Percentiles rank a stretch among this genome's conserved stretches.
These are phyloP conservation scores for Lachnum nothofagi DNA, from an alignment of 2,329 filamentous ascomycete species.

Conservation along the genomic window DNA sequence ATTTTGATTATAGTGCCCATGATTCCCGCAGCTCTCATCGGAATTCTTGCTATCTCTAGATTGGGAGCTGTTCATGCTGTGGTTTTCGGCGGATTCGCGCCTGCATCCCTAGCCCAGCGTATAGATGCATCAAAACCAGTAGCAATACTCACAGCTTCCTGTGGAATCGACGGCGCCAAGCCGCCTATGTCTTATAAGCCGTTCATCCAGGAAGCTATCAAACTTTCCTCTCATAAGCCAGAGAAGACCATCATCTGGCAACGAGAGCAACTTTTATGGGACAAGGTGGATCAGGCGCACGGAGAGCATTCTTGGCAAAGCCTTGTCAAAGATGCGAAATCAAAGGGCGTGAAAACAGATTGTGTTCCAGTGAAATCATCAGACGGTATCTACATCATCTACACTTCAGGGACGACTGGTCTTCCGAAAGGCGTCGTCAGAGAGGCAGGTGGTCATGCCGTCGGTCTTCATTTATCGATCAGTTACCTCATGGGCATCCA, in stretches of 20 bases:
- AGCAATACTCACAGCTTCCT: slow-evolving; percentile 80
- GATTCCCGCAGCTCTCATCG: slow-evolving; percentile 84
- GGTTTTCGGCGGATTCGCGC: slow-evolving; percentile 88
- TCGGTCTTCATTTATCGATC: slow-evolving; percentile 76
- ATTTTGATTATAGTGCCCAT: slow-evolving; percentile 66
- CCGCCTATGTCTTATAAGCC: slow-evolving; percentile 71
- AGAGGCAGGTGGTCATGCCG: slow-evolving; percentile 80
- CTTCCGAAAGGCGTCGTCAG: slow-evolving; percentile 77
- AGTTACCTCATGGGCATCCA: slow-evolving; percentile 77
- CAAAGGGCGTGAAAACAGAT: slow-evolving; percentile 61
- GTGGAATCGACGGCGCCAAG: slow-evolving; percentile 83
- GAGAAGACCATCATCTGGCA: slow-evolving; percentile 75
- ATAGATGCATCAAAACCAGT: slow-evolving; percentile 77
- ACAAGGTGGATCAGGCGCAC: slow-evolving; percentile 56
- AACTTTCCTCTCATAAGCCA: slow-evolving; percentile 65
- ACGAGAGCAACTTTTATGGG: slow-evolving; percentile 70
- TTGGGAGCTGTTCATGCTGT: slow-evolving; percentile 85
- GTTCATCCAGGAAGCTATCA: slow-evolving; percentile 69
- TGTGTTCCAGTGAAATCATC: slow-evolving; percentile 74
- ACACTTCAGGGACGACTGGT: slow-evolving; percentile 80
- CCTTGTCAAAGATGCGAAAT: slow-evolving; percentile 64
- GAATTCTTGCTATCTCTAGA: slow-evolving; percentile 73
- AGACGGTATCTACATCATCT: slow-evolving; percentile 84
- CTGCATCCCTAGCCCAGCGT: slow-evolving; percentile 74
- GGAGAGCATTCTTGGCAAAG: slow-evolving; percentile 77